Base-by-base conservation (phyloP, 169 alveolate genomes). In the Plasmodium gaboni region DNA sequence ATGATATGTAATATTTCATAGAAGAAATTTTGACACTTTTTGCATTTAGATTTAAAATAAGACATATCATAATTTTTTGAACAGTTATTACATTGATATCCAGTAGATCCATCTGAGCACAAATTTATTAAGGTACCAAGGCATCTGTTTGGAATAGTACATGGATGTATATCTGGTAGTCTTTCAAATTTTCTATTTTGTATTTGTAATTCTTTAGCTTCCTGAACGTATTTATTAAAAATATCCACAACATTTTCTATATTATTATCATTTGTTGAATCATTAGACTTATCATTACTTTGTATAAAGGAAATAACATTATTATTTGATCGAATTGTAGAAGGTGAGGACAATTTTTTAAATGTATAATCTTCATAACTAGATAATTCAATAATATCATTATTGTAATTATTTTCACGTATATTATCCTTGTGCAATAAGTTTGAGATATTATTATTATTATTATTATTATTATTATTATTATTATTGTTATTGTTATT, bases 11-110 rank as follows among this genome's bases (percentile, higher is more conserved):
- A 48, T 86, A 71, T 42, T 51, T 86, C 92, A 50, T 86, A 24
- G 42, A 70, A 86, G 2, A 86, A 44, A 86, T 51, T 67, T 32
- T 51, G 22, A 76, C 96, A 94, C 26, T 73, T 92, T 48, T 60
- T 24, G 12, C 96, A 94, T 10, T 59, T 72, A 2, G 96, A 94
- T 68, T 92, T 87, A 67, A 94, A 92, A 61, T 94, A 83, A 10
- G 67, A 69, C 59, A 87, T 69, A 22, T 94, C 96, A 87, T 89
- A 94, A 22, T 91, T 92, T 50, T 61, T 48, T 59, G 48, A 51
- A n/a, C 96, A 94, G 53, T 80, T 89, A 69, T 89, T 92, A 78
- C 96, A 94, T 44, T 92, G 93, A 44, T 91, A 92, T 38, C 96
- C 96, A 22, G 80, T 57, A 2, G 96, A 92, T 2, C 96, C 96